Conservation (phyloP, 2,329 filamentous ascomycete species). For the Juglanconis juglandina region DNA sequence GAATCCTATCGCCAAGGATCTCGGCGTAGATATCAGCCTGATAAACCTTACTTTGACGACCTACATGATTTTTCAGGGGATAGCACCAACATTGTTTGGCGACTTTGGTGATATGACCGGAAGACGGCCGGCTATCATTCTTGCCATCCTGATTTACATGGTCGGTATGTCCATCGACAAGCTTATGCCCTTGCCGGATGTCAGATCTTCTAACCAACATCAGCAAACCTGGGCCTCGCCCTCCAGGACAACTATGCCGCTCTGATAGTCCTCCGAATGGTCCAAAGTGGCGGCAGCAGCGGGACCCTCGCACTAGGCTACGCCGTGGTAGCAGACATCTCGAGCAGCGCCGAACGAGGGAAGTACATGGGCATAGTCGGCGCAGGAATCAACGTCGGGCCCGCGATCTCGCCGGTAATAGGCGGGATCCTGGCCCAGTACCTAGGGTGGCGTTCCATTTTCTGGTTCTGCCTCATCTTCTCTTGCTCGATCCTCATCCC, state of each 20-base stretch:
- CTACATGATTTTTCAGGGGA: conserved; percentile 62
- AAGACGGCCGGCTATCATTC: conserved; percentile 58
- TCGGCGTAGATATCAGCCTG: conserved; percentile 36
- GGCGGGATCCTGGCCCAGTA: conserved; percentile 63
- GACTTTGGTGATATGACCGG: conserved; percentile 60
- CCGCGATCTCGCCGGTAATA: conserved; percentile 56
- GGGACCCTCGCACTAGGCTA: conserved; percentile 68
- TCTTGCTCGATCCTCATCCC: conserved; percentile 49
- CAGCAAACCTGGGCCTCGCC: conserved; percentile 57
- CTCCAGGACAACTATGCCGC: conserved; percentile 56
- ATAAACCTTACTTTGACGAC: conserved; percentile 54
- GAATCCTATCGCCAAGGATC: conserved; percentile 34
- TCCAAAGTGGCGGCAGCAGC: conserved; percentile 63
- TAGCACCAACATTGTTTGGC: conserved; percentile 59
- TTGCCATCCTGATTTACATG: conserved; percentile 56
- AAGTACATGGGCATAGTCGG: conserved; percentile 69
- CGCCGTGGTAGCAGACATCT: conserved; percentile 70
- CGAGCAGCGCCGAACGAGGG: conserved; percentile 66
- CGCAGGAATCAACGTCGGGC: conserved; percentile 54
- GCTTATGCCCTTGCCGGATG: neutral
- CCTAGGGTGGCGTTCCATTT: conserved; percentile 65
- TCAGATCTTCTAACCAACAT: neutral
- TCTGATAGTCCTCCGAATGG: conserved; percentile 56
- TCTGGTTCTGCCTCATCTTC: conserved; percentile 65
- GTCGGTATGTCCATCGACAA: conserved; percentile 20